A percentile compares a stretch with the other conserved stretches of the same genome.
Conservation (phyloP, 1,284 basidiomycete species). For the Ganoderma meredithae region DNA sequence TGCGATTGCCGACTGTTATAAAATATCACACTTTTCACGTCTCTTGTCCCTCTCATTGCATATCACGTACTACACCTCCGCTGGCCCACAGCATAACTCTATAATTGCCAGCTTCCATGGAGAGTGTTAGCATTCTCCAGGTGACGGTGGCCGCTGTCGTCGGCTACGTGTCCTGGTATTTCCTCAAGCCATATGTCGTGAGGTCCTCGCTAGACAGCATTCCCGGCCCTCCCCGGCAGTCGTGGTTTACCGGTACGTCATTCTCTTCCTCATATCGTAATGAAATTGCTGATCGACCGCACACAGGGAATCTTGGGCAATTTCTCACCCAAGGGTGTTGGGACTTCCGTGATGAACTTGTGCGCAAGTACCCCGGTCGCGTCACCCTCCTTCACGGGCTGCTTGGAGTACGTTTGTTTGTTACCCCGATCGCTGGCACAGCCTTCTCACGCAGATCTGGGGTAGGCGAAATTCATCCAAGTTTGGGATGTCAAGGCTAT, state of each 20-base stretch:
- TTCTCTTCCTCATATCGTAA: not conserved
- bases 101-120: constrained; percentile 7
- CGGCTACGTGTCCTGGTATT: constrained; percentile 22
- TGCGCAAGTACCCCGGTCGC: constrained; percentile 19
- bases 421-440: not conserved
- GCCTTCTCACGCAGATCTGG: not conserved
- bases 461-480: constrained; percentile 25
- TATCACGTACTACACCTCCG: not conserved
- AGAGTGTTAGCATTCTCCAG: constrained; percentile 12
- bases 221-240: constrained; percentile 23
- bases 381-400: constrained; percentile 16
- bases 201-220: constrained; percentile 25
- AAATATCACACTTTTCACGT: not conserved
- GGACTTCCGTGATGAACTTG: constrained; percentile 21
- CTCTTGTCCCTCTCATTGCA: not conserved
- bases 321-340: constrained; percentile 24
- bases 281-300: not conserved
- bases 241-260: constrained; percentile 20
- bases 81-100: constrained; percentile 9
- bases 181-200: constrained; percentile 20
- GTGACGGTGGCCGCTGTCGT: constrained; percentile 14
- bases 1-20: not conserved
- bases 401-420: constrained; percentile 18
- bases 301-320: constrained; percentile 24
- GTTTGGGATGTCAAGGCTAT: constrained; percentile 40